A percentile compares a stretch with the other conserved stretches of the same genome.
These are phyloP conservation scores for Schwanniomyces pseudopolymorphus DNA, from an alignment of 805 yeast species.

Conservation along the genomic window DNA sequence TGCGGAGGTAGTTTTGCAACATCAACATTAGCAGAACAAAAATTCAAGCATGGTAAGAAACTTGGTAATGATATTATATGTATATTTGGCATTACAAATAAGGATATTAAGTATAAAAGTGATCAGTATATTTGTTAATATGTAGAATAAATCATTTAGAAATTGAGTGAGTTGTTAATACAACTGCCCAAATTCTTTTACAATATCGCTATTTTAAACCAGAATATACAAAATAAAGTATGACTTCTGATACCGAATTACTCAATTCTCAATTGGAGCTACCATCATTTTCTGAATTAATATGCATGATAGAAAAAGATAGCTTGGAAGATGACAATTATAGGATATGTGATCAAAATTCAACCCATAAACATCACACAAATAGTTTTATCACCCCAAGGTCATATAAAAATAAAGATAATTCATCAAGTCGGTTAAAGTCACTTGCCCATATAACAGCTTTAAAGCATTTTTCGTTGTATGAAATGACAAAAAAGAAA, in stretches of 20 bases:
- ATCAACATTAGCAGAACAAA: neutral
- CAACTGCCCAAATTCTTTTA: too few relatives aligned
- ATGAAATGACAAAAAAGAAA: neutral
- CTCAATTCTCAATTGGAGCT: neutral
- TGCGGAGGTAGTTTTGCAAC: neutral
- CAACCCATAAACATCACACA: neutral
- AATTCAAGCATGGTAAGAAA: neutral
- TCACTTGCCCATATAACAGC: conserved; percentile 3
- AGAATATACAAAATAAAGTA: neutral
- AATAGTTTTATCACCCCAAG: neutral
- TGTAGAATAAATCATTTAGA: too few relatives aligned
- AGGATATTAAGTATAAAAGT: too few relatives aligned
- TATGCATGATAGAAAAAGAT: neutral
- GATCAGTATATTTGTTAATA: neutral
- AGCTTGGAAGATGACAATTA: neutral
- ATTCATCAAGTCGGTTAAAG: neutral
- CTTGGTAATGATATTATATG: neutral
- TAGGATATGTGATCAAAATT: neutral
- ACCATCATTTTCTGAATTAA: neutral
- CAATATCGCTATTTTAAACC: too few relatives aligned
- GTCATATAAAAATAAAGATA: neutral
- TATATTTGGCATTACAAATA: neutral
- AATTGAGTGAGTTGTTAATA: too few relatives aligned
- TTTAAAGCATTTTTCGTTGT: neutral
- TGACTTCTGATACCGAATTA: neutral